phyloP scores from a whole-genome alignment of 208 protist species.

The Wallacemonas sp. region DNA sequence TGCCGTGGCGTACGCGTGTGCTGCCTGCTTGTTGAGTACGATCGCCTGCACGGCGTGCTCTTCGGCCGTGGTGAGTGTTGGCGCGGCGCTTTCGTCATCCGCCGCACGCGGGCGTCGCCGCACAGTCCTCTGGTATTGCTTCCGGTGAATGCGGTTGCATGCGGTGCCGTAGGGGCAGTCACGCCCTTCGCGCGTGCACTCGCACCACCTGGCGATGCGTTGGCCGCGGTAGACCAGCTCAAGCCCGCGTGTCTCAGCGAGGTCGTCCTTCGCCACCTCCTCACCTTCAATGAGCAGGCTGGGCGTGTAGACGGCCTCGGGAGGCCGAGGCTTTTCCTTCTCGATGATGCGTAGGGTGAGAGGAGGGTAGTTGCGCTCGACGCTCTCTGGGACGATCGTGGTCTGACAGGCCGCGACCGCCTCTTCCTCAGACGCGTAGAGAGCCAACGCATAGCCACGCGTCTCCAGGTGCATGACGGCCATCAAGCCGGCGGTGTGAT shows the following conservation, averaged over 20 bases:
- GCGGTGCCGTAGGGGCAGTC: conserved; percentile 79
- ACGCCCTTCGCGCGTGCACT: conserved; percentile 40
- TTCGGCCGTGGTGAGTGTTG: conserved; percentile 36
- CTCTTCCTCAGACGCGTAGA: conserved; percentile 84
- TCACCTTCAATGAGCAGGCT: conserved; percentile 64
- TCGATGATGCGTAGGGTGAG: conserved; percentile 75
- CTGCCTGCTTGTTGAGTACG: conserved; percentile 14
- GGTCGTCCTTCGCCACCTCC: conserved; percentile 53
- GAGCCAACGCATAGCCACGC: conserved; percentile 62
- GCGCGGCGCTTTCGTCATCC: conserved; percentile 22
- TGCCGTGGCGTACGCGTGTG: conserved; percentile 18
- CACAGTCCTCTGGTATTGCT: conserved; percentile 60
- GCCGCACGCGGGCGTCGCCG: conserved; percentile 55
- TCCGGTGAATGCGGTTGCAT: conserved; percentile 64
- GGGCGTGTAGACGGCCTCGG: conserved; percentile 79
- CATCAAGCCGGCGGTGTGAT: conserved; percentile 85
- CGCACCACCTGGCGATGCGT: conserved; percentile 69
- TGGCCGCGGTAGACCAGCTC: conserved; percentile 74
- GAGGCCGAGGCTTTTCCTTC: conserved; percentile 56
- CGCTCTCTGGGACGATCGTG: conserved; percentile 39
- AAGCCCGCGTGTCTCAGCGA: conserved; percentile 70
- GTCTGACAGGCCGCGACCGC: conserved; percentile 81
- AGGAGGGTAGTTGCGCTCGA: conserved; percentile 27
- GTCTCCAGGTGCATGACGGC: conserved; percentile 84
- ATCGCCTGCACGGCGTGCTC: conserved; percentile 22